phyloP scores from a whole-genome alignment of 2,329 filamentous ascomycete genomes.

The Gyromitra esculenta region DNA sequence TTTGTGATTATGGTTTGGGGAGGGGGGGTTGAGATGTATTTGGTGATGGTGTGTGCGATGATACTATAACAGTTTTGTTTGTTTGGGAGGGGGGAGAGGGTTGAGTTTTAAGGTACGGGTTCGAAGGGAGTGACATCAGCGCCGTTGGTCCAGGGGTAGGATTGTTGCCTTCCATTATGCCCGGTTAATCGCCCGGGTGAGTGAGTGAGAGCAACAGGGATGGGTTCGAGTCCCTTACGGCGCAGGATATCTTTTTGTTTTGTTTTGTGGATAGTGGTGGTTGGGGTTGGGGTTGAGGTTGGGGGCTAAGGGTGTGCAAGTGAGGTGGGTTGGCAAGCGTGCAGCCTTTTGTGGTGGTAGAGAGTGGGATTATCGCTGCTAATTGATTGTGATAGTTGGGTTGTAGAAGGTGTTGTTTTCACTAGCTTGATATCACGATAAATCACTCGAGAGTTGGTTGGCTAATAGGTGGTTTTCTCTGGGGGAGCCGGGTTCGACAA shows the following conservation, averaged over 20 bases:
- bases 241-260: constrained; percentile 19
- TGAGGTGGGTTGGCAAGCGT: not conserved
- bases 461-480: not conserved
- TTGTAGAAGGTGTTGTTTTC: not conserved
- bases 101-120: too few relatives aligned
- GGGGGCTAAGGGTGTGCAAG: not conserved
- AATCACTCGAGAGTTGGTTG: not conserved
- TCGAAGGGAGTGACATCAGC: not conserved
- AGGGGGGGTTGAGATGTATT: too few relatives aligned
- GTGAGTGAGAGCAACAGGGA: constrained; percentile 46
- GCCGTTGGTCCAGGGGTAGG: constrained; percentile 49
- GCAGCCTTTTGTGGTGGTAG: not conserved
- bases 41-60: too few relatives aligned
- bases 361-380: not conserved
- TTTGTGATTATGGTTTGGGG: too few relatives aligned
- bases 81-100: too few relatives aligned
- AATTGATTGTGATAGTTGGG: not conserved
- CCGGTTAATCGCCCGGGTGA: constrained; percentile 40
- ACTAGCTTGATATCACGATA: not conserved
- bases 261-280: not conserved
- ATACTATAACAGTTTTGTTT: too few relatives aligned
- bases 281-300: not conserved
- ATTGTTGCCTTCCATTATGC: constrained; percentile 46
- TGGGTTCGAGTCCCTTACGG: constrained; percentile 51
- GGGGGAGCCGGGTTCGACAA: not conserved